Base-by-base conservation (phyloP, 495 filamentous ascomycete genomes). In the Aspergillus funiculosus region DNA sequence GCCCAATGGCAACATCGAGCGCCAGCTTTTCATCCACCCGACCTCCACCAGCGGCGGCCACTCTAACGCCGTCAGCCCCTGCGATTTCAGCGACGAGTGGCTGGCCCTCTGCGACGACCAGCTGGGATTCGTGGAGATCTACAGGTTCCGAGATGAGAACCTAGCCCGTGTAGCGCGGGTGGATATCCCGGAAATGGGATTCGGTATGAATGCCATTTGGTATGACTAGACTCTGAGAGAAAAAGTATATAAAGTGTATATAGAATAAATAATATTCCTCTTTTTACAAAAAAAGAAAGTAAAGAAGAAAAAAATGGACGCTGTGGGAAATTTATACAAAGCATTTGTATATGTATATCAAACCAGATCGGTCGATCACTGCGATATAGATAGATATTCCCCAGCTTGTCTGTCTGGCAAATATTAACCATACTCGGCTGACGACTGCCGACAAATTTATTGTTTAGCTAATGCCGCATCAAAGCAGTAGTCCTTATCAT, bases 161-260 rank as follows among this genome's bases (percentile, higher is more conserved):
- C 55, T 92, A 43, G 79, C 77, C 8, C 71, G 87, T 13, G 86
- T 90, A 21, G 87, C 86, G 14, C 72, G 82, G 42, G 75, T 81
- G 48, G 77, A 83, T 53, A 81, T 92, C 40, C 77, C 79, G 10
- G 86, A 92, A 67, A 83, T 81, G 32, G 87, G 87, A 37, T 90
- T 89, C 64, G 85, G 84, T 1, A 90, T 90, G 86, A 90, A 92
- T 69, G 87, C 85, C 24, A 87, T 90, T 54, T 91, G 86, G 86
- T 89, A 88, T 63, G 84, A 91, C 65, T 91, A 71, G 48, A 40
- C 29, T n/a, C n/a, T n/a, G n/a, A n/a, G n/a, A n/a, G n/a, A n/a
- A n/a, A n/a, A n/a, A n/a, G n/a, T n/a, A n/a, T n/a, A 41, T 42
- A 32, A 38, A 9, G 35, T 38, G 22, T 38, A 38, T 21, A n/a